Evolutionary conservation across 1,284 basidiomycete species (phyloP), one percentile per base, ranked within the genome.

Genomic region (Leccinum pachyderme): DNA sequence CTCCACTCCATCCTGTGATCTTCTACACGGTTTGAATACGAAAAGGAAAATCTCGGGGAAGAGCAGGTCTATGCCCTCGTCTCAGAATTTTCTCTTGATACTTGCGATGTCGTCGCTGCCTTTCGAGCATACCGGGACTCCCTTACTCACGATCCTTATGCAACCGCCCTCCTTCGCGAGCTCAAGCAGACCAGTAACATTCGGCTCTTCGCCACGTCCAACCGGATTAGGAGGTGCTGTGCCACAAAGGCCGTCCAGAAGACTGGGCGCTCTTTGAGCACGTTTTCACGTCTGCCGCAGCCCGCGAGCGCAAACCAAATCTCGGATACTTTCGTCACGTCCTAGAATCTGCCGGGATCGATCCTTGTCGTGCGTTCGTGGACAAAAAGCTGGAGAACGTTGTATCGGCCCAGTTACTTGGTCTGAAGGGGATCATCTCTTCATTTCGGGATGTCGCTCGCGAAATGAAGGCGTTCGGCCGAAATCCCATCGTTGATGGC

Each of bases 201-300:
- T 25, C 46, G 24, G n/a, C 24, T 66, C 1, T 63, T n/a, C n/a
- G n/a, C n/a, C n/a, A n/a, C n/a, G n/a, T n/a, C n/a, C n/a, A n/a
- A n/a, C n/a, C n/a, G n/a, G n/a, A n/a, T n/a, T n/a, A n/a, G n/a
- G 59, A 63, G 11, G 24, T 53, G 25, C 56, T 63, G 24, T 54
- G 49, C 5, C 47, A 39, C 45, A 62, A 53, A 25, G 59, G 39
- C 9, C 22, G 35, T 2, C 39, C 52, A 1, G 49, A 59, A 47
- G 59, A 64, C 18, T 66, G 63, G 62, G 56, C 59, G 0, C 62
- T 66, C 24, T 66, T 66, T 50, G 64, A 63, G 11, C 22, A 12
- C 12, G 22, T 66, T 29, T 66, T 63, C 47, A 63, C 59, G 13
- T 66, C 64, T 22, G 61, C 61, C 5, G 52, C 12, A 0, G 62